phyloP scores from a whole-genome alignment of 2,329 filamentous ascomycete species.

The Acrocalymma vagum region DNA sequence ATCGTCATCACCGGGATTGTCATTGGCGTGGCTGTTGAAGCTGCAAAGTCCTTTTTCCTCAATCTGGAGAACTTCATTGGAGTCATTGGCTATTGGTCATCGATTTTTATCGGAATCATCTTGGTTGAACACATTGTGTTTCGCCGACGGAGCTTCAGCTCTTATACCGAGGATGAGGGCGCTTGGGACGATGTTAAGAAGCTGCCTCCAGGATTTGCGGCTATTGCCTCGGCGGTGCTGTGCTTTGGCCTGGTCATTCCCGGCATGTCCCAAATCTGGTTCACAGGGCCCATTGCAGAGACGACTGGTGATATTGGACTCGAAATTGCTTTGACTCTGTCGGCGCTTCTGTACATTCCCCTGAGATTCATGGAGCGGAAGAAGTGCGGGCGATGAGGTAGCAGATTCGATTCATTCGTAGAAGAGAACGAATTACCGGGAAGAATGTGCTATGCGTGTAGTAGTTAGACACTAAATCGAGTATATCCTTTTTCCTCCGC shows the following conservation, averaged over 20 bases:
- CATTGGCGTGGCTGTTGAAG: slow-evolving; percentile 66
- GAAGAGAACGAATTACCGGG: no score
- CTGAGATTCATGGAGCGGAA: slow-evolving; percentile 51
- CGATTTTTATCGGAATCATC: slow-evolving; percentile 42
- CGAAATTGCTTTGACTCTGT: slow-evolving; percentile 66
- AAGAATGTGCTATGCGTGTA: no score
- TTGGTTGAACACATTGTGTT: slow-evolving; percentile 51
- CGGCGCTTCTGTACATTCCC: slow-evolving; percentile 55
- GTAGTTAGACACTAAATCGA: not conserved
- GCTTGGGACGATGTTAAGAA: slow-evolving; percentile 51
- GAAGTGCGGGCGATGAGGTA: slow-evolving; percentile 27
- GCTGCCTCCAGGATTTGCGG: slow-evolving; percentile 52
- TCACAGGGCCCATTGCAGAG: slow-evolving; percentile 66
- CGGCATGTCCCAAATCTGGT: slow-evolving; percentile 69
- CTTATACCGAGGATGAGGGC: slow-evolving; percentile 47
- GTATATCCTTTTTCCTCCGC: no score
- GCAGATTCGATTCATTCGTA: no score
- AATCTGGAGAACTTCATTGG: slow-evolving; percentile 56
- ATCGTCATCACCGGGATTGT: slow-evolving; percentile 66
- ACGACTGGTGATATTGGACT: slow-evolving; percentile 72
- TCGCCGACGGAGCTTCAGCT: slow-evolving; percentile 36
- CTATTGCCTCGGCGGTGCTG: slow-evolving; percentile 46
- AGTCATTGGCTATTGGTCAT: slow-evolving; percentile 46
- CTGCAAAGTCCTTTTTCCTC: slow-evolving; percentile 65
- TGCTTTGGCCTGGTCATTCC: slow-evolving; percentile 63